Conservation (phyloP, 1,139 yeast species). For the Pichia cactophila region DNA sequence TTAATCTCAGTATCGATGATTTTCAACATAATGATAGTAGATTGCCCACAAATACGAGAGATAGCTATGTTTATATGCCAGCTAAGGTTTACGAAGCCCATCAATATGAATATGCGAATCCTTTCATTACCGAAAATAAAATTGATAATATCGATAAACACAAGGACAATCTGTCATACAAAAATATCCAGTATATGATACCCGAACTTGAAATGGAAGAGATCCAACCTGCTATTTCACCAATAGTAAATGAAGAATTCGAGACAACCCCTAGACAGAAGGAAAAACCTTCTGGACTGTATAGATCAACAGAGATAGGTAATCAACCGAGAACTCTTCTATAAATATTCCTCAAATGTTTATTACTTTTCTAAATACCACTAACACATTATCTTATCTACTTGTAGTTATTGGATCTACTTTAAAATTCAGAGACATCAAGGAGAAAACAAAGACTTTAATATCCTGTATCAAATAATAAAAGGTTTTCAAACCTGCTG, state of each 20-base stretch:
- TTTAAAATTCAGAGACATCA: conserved; percentile 38
- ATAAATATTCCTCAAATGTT: neutral
- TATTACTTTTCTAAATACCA: neutral
- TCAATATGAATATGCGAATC: neutral
- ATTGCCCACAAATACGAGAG: neutral
- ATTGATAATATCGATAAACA: neutral
- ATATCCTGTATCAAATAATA: conserved; percentile 38
- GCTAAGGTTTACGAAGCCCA: conserved; percentile 9
- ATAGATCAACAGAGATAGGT: conserved; percentile 8
- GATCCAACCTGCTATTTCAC: neutral
- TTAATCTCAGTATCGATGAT: neutral
- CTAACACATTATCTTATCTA: neutral
- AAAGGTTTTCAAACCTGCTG: conserved; percentile 38
- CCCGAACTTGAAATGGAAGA: neutral
- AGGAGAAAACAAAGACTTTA: conserved; percentile 37
- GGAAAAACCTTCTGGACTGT: neutral
- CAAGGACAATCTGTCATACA: neutral
- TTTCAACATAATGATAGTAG: neutral
- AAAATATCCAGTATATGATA: too few relatives aligned
- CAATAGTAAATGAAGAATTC: neutral
- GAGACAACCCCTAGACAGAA: neutral
- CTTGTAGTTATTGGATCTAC: conserved; percentile 20
- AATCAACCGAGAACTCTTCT: conserved; percentile 1
- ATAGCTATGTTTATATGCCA: conserved; percentile 8
- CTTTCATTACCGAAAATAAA: neutral